These are phyloP conservation scores for Hymenoscyphus linearis DNA, from an alignment of 2,329 filamentous ascomycete species.

Conservation along the genomic window DNA sequence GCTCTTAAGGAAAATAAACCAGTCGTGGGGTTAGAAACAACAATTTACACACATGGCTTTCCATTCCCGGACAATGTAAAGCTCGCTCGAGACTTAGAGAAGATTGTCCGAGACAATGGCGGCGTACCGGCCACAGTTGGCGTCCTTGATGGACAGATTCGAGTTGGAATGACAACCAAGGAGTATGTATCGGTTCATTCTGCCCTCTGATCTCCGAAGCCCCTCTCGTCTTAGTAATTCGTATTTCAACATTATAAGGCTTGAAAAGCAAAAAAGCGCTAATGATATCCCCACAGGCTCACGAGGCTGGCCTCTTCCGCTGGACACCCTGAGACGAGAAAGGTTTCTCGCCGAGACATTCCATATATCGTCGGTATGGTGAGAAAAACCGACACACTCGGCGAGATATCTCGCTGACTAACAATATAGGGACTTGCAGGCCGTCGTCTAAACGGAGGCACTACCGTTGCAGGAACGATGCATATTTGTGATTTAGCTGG, in stretches of 20 bases:
- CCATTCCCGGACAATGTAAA: conserved; percentile 68
- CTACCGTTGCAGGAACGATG: conserved; percentile 92
- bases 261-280: too few relatives aligned
- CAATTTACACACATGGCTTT: conserved; percentile 94
- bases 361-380: conserved; percentile 75
- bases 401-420: conserved; percentile 1
- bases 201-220: too few relatives aligned
- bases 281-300: conserved; percentile 36
- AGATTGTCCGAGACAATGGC: conserved; percentile 73
- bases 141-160: conserved; percentile 75
- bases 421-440: conserved; percentile 54
- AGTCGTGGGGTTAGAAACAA: conserved; percentile 88
- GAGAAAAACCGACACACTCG: conserved; percentile 30
- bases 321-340: conserved; percentile 62
- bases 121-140: conserved; percentile 88
- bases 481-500: conserved; percentile 79
- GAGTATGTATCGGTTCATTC: conserved; percentile 43
- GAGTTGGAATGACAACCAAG: conserved; percentile 67
- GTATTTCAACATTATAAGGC: too few relatives aligned
- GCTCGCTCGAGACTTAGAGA: conserved; percentile 71
- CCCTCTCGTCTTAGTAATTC: too few relatives aligned
- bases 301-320: conserved; percentile 61
- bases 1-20: conserved; percentile 52
- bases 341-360: conserved; percentile 83
- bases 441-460: conserved; percentile 74